Evolutionary conservation across 352 stramenopile genomes (phyloP).

Genomic region (Phytopythium helicoides): DNA sequence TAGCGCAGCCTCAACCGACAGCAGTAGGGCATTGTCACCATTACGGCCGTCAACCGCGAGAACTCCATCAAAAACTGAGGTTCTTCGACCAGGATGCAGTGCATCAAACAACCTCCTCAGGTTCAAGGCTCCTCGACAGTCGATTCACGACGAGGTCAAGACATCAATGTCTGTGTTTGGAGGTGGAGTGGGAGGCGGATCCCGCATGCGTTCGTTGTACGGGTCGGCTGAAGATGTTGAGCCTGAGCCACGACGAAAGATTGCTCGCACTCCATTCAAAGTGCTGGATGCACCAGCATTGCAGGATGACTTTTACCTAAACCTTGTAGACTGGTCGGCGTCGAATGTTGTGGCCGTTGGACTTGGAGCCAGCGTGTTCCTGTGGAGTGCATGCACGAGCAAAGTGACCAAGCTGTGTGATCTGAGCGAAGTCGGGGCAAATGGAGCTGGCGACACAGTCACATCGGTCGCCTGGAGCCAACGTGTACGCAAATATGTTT

Average conservation of each 20-base stretch:
- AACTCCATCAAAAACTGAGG: background rate
- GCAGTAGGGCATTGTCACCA: background rate
- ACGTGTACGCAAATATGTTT: too few relatives aligned
- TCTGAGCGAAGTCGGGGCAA: conserved; percentile 26
- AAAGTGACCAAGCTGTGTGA: conserved; percentile 95
- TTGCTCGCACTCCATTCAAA: conserved; percentile 95
- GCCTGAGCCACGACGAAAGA: conserved; percentile 51
- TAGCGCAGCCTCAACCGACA: background rate
- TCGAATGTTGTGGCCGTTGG: conserved; percentile 95
- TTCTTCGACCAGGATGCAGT: conserved; percentile 6
- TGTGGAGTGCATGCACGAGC: conserved; percentile 93
- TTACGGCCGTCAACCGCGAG: background rate
- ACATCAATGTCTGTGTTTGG: conserved; percentile 40
- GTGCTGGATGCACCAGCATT: conserved; percentile 96
- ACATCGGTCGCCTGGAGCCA: conserved; percentile 95
- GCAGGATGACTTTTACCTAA: conserved; percentile 98
- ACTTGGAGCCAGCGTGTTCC: conserved; percentile 92
- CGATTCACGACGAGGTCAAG: conserved; percentile 59
- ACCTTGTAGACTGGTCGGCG: conserved; percentile 96
- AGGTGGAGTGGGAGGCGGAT: conserved; percentile 7
- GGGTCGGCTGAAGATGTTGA: conserved; percentile 13
- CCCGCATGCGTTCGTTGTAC: conserved; percentile 8
- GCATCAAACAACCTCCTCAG: conserved; percentile 67
- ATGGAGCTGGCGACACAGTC: conserved; percentile 60
- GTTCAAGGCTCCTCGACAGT: conserved; percentile 66